These are phyloP conservation scores for Didymella pomorum DNA, from an alignment of 2,329 filamentous ascomycete species.

Conservation along the genomic window DNA sequence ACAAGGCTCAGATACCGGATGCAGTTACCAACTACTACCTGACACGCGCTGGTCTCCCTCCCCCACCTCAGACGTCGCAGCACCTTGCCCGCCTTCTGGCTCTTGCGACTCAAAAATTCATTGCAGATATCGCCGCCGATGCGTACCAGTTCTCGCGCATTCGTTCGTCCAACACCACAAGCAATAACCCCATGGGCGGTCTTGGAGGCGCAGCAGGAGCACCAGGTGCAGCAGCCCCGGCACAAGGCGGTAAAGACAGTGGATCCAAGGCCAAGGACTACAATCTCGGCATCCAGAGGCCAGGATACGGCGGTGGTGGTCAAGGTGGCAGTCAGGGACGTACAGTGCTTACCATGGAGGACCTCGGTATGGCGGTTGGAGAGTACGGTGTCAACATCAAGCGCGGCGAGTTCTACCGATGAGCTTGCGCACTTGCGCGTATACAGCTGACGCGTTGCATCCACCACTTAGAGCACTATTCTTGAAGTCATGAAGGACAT, in stretches of 20 bases:
- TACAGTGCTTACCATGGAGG: conserved; percentile 98
- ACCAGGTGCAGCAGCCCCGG: conserved; percentile 62
- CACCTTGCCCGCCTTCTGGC: conserved; percentile 92
- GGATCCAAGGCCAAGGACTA: conserved; percentile 55
- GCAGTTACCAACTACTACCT: conserved; percentile 98
- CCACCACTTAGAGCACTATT: neutral
- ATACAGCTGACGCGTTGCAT: neutral
- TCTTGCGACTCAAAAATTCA: conserved; percentile 98
- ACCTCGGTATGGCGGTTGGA: conserved; percentile 95
- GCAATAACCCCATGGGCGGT: conserved; percentile 90
- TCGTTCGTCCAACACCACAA: conserved; percentile 87
- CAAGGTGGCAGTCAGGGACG: conserved; percentile 88
- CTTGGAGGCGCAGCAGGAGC: conserved; percentile 72
- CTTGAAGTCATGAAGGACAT: conserved; percentile 12
- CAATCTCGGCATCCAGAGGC: conserved; percentile 58
- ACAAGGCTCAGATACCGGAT: conserved; percentile 79
- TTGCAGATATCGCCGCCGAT: conserved; percentile 95
- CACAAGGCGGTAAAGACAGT: conserved; percentile 58
- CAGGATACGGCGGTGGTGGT: conserved; percentile 77
- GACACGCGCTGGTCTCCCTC: conserved; percentile 91
- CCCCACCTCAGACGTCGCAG: conserved; percentile 87
- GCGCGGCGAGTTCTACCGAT: conserved; percentile 95
- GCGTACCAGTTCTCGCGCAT: conserved; percentile 98
- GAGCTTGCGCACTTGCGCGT: conserved; percentile 29
- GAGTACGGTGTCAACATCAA: conserved; percentile 99